Base-by-base conservation (phyloP, 2,329 filamentous ascomycete genomes). In the Seiridium cupressi region DNA sequence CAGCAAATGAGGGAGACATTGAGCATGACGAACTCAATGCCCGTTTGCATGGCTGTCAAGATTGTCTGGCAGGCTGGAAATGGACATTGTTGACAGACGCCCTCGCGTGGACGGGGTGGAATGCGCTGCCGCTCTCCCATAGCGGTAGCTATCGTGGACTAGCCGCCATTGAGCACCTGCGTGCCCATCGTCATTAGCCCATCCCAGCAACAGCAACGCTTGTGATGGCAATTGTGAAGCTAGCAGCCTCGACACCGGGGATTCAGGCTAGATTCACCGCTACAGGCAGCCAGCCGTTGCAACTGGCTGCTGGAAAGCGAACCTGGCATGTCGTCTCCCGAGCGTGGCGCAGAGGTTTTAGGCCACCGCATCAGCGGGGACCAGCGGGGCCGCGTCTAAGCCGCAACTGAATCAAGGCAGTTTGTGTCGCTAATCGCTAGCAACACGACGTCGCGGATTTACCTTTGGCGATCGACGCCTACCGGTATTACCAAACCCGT, bases 1-100 rank as follows among this genome's bases (percentile, higher is more conserved):
- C 49, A 10, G 49, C 51, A 57, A 57, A 57, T 57, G 54, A 57
- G 54, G 54, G 54, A 57, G 54, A 40, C 42, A 55, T 44, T 18
- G 34, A 55, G 36, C 51, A 42, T 53, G 35, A 55, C 53, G 53
- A 55, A 55, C 38, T 55, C 54, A 44, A 57, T 57, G 54, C 54
- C 54, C 35, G n/a, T 34, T 53, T 36, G 34, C 26, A 32, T 49
- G 26, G 9, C 13, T 49, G 47, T 49, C 47, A 18, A 49, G 35
- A 49, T 49, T 49, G 35, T 49, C 47, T 32, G 18, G 7, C 47
- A 49, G 35, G 31, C 47, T 49, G 47, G 47, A 49, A 32, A 49
- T 49, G 47, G 35, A 32, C 35, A 26, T 32, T 32, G 26, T 49
- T 31, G 13, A 32, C 18, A 26, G 18, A 26, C 18, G 18, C 18